Base-by-base conservation (phyloP, 306 rosid genomes). In the Macrotyloma uniflorum region DNA sequence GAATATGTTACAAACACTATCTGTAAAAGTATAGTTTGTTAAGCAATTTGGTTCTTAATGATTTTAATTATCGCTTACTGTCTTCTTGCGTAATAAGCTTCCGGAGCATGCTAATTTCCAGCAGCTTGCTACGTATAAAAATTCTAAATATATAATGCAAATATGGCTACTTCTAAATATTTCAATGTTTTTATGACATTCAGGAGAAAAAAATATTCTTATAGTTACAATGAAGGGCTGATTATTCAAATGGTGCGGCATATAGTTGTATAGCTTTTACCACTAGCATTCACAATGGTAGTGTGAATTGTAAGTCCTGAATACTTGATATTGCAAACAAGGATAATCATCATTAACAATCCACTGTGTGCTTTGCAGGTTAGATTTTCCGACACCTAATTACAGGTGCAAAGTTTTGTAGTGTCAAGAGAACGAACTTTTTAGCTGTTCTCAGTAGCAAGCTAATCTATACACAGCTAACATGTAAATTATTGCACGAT, bases 321-420 rank as follows among this genome's bases (percentile, higher is more conserved):
- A 61, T 68, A 62, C 30, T 16, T 40, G 4, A 73, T 28, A 83
- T 74, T 84, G 73, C 20, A 33, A 53, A 40, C 73, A 18, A 38
- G 46, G 79, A 63, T 57, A 75, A 30, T 30, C 35, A 33, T 80
- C 30, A 83, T 67, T 79, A 53, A 84, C 85, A 42, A 33, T 26
- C 75, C 9, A 71, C 78, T 77, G 78, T 80, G 71, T 86, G 80
- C 50, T 43, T 82, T 80, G 87, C 92, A 93, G 98, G 87, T 83
- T 90, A 83, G 84, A 61, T 75, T 68, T 81, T 67, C 80, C 40
- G 43, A 78, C 78, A 4, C 58, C 22, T 28, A 42, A 75, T 19
- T 20, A 50, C 65, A 86, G 87, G 88, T 80, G 83, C 90, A 78
- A 82, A 89, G 84, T 89, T 91, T 85, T 91, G 94, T 86, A 88